Conservation (phyloP, 345 rosid genomes). For the Bruguiera gymnorhiza region DNA sequence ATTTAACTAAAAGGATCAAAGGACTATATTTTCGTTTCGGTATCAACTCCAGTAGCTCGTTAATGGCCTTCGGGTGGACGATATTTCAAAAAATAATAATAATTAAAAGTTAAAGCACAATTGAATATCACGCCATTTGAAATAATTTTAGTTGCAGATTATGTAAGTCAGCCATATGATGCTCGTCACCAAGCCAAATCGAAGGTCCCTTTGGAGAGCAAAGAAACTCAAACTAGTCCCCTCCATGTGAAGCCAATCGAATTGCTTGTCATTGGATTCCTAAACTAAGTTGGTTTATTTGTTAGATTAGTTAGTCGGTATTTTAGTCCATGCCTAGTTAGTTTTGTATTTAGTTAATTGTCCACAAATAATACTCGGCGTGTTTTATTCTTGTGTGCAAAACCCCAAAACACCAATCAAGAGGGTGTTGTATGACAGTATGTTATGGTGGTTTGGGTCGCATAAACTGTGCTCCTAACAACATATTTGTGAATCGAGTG, state of each 20-base stretch:
- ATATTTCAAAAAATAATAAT: neutral
- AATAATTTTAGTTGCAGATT: slow-evolving; percentile 3
- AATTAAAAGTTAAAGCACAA: neutral
- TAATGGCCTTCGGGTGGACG: neutral
- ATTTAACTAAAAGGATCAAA: slow-evolving; percentile 14
- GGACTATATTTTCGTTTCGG: neutral
- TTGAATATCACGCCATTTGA: neutral
- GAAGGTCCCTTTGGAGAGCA: slow-evolving; percentile 15
- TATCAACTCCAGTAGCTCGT: neutral
- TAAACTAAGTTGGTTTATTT: too few species aligned
- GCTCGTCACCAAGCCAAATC: neutral
- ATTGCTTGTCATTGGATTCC: slow-evolving; percentile 2
- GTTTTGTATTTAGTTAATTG: too few species aligned
- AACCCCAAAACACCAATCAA: too few species aligned
- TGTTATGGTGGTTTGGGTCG: too few species aligned
- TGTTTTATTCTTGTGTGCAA: too few species aligned
- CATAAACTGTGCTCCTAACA: too few species aligned
- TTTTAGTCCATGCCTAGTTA: too few species aligned
- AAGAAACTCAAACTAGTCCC: slow-evolving; percentile 39
- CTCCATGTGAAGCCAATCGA: slow-evolving; percentile 35
- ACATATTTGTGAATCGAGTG: too few species aligned
- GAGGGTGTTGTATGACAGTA: too few species aligned
- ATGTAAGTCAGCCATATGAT: slow-evolving; percentile 18
- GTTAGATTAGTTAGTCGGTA: too few species aligned
- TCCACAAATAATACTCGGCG: too few species aligned